Evolutionary conservation across 805 yeast genomes (phyloP), one percentile per base, ranked within the genome.

Genomic region (Cyberlindnera sargentensis): DNA sequence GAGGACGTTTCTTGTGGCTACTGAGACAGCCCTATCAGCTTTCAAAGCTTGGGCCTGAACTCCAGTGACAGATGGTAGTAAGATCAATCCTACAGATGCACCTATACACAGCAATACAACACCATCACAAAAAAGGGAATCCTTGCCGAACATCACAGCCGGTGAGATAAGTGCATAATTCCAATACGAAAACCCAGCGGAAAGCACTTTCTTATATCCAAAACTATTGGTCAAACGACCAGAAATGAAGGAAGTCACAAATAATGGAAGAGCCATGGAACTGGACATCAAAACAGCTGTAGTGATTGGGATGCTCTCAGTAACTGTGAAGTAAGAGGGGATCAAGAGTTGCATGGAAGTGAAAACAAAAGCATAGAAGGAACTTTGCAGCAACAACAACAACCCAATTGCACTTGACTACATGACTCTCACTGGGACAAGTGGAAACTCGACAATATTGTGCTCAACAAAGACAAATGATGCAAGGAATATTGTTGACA

Each of bases 11-110:
- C 84, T 65, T 2, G 78, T 65, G 2, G 81, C 67, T 5, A 78
- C 75, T 2, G 77, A 77, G 9, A 77, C 78, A 0, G 84, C 78
- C 36, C 83, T 56, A 45, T 80, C 83, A 1, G 69, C 62, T 40
- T 68, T 67, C 23, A 49, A 60, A 11, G 77, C 64, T 46, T 75
- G 77, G 1, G 80, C 79, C 79, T 78, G 83, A 8, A 72, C 67
- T 0, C 80, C 82, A 10, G 78, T 67, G 8, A 54, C 43, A 4
- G 55, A 47, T 2, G 60, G 53, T 29, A 51, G 56, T n/a, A 55
- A 46, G 1, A 45, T 51, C 15, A 48, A 42, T 2, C 58, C 83
- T 8, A 70, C 63, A 0, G 80, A 77, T 20, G 58, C 38, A 10
- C 78, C 75, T 36, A 61, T 55, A 40, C 72, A 27, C 32, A 61